Evolutionary conservation across 345 rosid genomes (phyloP), one percentile per base, ranked within the genome.

Genomic region (Salix brachista): DNA sequence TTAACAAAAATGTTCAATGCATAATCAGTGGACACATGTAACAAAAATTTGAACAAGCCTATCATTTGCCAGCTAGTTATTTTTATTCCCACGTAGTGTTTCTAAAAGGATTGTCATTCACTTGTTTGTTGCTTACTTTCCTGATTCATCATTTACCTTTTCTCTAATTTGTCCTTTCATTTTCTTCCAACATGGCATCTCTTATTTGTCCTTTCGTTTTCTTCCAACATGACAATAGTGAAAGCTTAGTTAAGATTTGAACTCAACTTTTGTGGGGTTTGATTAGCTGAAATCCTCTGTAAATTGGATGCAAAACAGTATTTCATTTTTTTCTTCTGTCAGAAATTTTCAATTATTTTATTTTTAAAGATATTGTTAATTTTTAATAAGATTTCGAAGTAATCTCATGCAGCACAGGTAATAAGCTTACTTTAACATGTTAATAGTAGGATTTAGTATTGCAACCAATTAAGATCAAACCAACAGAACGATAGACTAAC

Each of bases 401-500:
- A 10, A 58, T 58, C 28, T 4, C 64, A 58, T 58, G 16, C 64
- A 58, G 64, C 64, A 58, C 28, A 10, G 23, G 58, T 7, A n/a
- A 19, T 52, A 52, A 19, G 28, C 26, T 58, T 58, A 25, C 5
- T 23, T 46, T 46, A 11, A 46, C 17, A 46, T 46, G 50, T 46
- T 46, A 46, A 12, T n/a, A 58, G 2, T 44, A 23, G 30, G 32
- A 56, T n/a, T 5, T 9, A 26, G 26, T 28, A 30, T 64, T n/a
- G 17, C 23, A 79, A 67, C 18, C 60, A 44, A 72, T 56, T 50
- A 34, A 28, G 37, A n/a, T 48, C 48, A 37, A n/a, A 75, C 46
- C 73, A 73, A 60, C 19, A 52, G 25, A 77, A 60, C 14, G 23
- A 46, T 23, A 39, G 28, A 69, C 85, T 12, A 76, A 96, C 99